Evolutionary conservation across 176 grass and related monocot species (phyloP).

Genomic region (Eragrostis nindensis): DNA sequence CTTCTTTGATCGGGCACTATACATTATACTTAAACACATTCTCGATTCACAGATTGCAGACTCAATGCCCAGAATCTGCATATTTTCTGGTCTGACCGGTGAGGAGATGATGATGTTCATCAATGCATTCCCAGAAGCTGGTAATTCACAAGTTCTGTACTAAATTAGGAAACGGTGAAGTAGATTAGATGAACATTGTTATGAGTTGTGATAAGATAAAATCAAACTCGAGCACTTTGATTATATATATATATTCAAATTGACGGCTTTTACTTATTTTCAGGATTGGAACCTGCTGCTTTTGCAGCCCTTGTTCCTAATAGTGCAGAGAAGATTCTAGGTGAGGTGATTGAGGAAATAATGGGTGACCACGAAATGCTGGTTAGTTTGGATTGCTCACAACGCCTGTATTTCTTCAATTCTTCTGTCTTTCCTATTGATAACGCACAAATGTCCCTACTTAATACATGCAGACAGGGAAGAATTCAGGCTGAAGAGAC

Average conservation of each 20-base stretch:
- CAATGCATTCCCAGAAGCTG: conserved; percentile 81
- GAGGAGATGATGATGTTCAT: conserved; percentile 99
- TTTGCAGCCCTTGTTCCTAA: conserved; percentile 98
- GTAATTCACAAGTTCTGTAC: conserved; percentile 34
- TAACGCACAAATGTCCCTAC: background rate
- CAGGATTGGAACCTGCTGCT: conserved; percentile 78
- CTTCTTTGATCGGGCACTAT: background rate
- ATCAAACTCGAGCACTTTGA: background rate
- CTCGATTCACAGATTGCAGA: conserved; percentile 59
- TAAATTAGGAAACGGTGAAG: background rate
- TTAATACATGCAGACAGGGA: conserved; percentile 55
- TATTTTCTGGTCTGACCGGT: conserved; percentile 88
- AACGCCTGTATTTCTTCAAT: background rate
- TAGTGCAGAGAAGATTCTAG: conserved; percentile 78
- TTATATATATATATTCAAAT: background rate
- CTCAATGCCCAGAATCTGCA: conserved; percentile 71
- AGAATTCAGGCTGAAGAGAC: conserved; percentile 40
- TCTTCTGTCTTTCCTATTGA: conserved; percentile 17
- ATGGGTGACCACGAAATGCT: conserved; percentile 94
- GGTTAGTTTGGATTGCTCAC: conserved; percentile 51
- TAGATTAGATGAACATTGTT: background rate
- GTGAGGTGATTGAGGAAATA: conserved; percentile 89
- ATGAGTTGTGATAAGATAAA: background rate
- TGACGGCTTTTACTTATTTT: conserved; percentile 19
- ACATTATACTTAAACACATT: background rate